Percentiles rank a stretch among this genome's conserved stretches.
Evolutionary conservation across 768 basidiomycete genomes (phyloP).

Genomic region (Psilocybe sp.): DNA sequence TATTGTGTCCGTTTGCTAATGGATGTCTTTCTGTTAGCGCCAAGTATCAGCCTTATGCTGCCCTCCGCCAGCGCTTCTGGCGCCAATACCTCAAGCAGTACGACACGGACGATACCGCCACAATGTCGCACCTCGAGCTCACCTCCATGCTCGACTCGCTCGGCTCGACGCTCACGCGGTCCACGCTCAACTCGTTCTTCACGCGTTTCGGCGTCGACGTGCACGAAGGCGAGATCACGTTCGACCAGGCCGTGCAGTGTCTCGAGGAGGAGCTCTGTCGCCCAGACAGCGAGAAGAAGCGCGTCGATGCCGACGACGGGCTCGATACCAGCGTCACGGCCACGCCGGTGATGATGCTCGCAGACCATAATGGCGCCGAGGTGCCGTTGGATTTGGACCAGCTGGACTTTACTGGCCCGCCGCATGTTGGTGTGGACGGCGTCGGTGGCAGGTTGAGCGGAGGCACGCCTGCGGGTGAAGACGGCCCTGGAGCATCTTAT

Average conservation of each 20-base stretch:
- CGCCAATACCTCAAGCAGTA: conserved; percentile 85
- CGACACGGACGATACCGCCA: conserved; percentile 77
- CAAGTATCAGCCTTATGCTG: conserved; percentile 93
- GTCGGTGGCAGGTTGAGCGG: too few relatives aligned
- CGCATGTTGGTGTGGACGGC: conserved; percentile 19
- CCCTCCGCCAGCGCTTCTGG: conserved; percentile 90
- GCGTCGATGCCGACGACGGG: conserved; percentile 49
- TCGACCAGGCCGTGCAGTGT: conserved; percentile 79
- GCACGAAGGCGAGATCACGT: conserved; percentile 65
- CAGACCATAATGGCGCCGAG: conserved; percentile 38
- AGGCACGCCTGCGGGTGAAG: conserved; percentile 8
- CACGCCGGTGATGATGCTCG: conserved; percentile 46
- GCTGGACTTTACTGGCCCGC: conserved; percentile 58
- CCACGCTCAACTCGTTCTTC: conserved; percentile 85
- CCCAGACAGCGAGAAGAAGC: conserved; percentile 68
- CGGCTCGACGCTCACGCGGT: conserved; percentile 81
- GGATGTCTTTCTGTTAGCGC: conserved; percentile 45
- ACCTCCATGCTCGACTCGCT: conserved; percentile 96
- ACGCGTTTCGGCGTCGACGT: conserved; percentile 62
- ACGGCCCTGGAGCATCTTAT: too few relatives aligned
- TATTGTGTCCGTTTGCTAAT: not conserved
- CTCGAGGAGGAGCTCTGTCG: conserved; percentile 83
- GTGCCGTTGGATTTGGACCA: conserved; percentile 37
- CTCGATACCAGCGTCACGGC: conserved; percentile 49
- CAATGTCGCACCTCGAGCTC: conserved; percentile 80